These are phyloP conservation scores for Baudoinia panamericana DNA, from an alignment of 495 filamentous ascomycete species.

Conservation along the genomic window DNA sequence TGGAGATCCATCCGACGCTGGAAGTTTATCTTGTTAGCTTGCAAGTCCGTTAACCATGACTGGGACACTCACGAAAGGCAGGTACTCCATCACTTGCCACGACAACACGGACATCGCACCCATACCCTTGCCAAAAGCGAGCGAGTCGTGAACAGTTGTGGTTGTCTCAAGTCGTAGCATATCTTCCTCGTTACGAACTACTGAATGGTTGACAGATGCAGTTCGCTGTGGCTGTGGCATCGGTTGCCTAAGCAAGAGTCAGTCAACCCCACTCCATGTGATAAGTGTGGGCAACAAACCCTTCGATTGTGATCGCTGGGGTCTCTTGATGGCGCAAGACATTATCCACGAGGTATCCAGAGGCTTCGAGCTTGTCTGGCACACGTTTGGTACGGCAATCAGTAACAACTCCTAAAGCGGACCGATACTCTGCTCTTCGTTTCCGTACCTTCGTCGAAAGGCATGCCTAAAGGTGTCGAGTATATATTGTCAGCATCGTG, in stretches of 20 bases:
- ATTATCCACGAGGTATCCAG: neutral
- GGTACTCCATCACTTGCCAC: conserved; percentile 76
- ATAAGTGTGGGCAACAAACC: too few relatives aligned
- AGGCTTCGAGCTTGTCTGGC: neutral
- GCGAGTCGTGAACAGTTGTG: conserved; percentile 55
- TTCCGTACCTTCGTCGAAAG: conserved; percentile 1
- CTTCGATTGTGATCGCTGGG: neutral
- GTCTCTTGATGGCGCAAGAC: neutral
- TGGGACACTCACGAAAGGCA: conserved; percentile 28
- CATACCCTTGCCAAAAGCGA: conserved; percentile 54
- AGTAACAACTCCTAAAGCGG: too few relatives aligned
- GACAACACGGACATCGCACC: conserved; percentile 43
- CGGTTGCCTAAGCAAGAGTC: too few relatives aligned
- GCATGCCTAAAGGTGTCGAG: too few relatives aligned
- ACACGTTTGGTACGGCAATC: too few relatives aligned
- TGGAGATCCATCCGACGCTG: conserved; percentile 69
- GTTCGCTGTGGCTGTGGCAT: neutral
- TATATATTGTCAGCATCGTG: too few relatives aligned
- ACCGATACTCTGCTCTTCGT: too few relatives aligned
- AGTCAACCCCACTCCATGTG: too few relatives aligned
- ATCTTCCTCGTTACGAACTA: neutral
- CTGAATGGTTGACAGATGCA: neutral
- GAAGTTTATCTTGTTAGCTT: conserved; percentile 45
- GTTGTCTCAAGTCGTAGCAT: neutral
- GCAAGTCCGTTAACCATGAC: neutral